Evolutionary conservation across 2,329 filamentous ascomycete species (phyloP), one percentile per base, ranked within the genome.

Genomic region (Diplodia seriata): DNA sequence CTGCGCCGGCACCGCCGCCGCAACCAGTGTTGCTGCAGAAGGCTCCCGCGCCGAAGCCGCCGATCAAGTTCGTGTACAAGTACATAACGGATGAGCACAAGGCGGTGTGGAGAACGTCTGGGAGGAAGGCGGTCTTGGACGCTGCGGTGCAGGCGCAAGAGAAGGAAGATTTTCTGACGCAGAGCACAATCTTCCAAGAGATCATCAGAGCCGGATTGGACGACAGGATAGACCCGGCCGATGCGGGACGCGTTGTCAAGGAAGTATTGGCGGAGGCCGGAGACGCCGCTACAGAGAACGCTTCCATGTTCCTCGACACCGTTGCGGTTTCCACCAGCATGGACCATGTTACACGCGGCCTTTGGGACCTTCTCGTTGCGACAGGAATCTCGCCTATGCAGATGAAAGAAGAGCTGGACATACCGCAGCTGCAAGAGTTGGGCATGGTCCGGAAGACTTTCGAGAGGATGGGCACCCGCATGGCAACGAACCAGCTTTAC

Each of bases 401-500:
- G 29, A 90, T 97, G 85, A 91, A 94, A 67, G 86, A 91, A 69
- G 87, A 93, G 70, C 86, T 99, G n/a, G 95, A 99, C 72, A 88
- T 89, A 6, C 85, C 89, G 20, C 81, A 96, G 9, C 83, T 98
- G 12, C 87, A 91, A 73, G 86, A 90, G 33, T 82, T 97, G 15
- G 91, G 91, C 11, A 84, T 99, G 53, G 92, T 97, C 59, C 88
- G 93, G 61, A 88, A 90, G n/a, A 94, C 90, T 6, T 99, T 98
- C 77, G 84, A 87, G 68, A 90, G 90, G 72, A 88, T 95, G 76
- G 90, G 91, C 18, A 93, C 97, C 71, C 90, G 94, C 67, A 93
- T 96, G 75, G 91, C 94, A 59, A 99, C 95, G 8, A 97, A 97
- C 73, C 85, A 95, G 4, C 86, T 99, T 0, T 99, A 99, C 78